Evolutionary conservation across 2,329 filamentous ascomycete species (phyloP).

Genomic region (Aaosphaeria arxii): DNA sequence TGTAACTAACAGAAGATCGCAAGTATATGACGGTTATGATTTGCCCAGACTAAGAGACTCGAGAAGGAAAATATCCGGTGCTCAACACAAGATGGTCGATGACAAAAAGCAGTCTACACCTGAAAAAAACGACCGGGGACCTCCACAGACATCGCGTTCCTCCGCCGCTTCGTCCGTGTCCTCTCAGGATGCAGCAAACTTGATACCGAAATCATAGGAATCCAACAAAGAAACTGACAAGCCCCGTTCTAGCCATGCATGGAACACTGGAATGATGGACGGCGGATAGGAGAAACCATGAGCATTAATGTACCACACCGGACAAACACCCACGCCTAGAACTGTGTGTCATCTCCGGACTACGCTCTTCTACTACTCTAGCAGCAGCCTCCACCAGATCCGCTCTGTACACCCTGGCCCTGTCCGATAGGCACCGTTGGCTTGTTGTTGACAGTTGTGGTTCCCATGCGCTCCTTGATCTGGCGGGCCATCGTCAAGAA

Average conservation of each 20-base stretch:
- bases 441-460: constrained; percentile 96
- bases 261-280: constrained; percentile 21
- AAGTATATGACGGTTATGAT: constrained; percentile 1
- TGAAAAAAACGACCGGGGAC: constrained; percentile 6
- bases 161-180: constrained; percentile 6
- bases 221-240: constrained; percentile 22
- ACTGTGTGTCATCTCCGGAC: constrained; percentile 15
- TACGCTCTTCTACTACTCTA: constrained; percentile 50
- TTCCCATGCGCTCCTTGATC: constrained; percentile 99
- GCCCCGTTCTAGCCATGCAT: constrained; percentile 29
- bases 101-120: constrained; percentile 12
- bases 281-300: constrained; percentile 21
- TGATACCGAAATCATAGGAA: constrained; percentile 20
- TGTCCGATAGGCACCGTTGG: constrained; percentile 94
- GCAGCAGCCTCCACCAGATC: constrained; percentile 84
- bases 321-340: constrained; percentile 27
- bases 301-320: constrained; percentile 26
- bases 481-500: constrained; percentile 99
- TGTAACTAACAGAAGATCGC: too few species aligned
- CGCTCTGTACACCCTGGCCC: constrained; percentile 88
- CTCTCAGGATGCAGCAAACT: constrained; percentile 13
- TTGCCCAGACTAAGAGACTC: constrained; percentile 27
- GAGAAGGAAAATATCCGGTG: constrained; percentile 19
- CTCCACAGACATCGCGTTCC: constrained; percentile 7
- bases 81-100: constrained; percentile 28